Percentiles rank a stretch among this genome's conserved stretches.
Evolutionary conservation across 106 monocot genomes (phyloP).

Genomic region (Dioscorea zingiberensis): DNA sequence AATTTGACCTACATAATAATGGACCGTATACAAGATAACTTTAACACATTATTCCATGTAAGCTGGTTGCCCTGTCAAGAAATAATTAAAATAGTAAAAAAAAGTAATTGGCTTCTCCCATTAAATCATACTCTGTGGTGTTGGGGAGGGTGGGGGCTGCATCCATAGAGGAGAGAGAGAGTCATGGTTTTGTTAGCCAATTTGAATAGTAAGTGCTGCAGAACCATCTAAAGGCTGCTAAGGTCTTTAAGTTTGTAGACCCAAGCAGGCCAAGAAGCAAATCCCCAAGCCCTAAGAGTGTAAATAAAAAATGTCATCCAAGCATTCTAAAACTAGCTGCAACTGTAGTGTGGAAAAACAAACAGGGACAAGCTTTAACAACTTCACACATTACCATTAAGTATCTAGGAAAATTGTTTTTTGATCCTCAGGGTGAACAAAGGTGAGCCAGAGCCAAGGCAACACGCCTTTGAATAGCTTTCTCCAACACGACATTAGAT

Average conservation of each 20-base stretch:
- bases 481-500: constrained; percentile 84
- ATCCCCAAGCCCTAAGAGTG: constrained; percentile 90
- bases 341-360: no score
- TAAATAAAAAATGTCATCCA: constrained; percentile 12
- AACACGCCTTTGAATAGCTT: constrained; percentile 73
- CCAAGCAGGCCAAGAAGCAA: constrained; percentile 82
- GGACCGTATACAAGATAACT: no score
- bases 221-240: constrained; percentile 90
- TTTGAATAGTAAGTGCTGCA: constrained; percentile 65
- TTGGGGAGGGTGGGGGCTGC: constrained; percentile 96
- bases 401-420: constrained; percentile 81
- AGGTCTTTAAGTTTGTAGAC: constrained; percentile 60
- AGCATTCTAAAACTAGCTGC: background rate
- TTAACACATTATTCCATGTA: no score
- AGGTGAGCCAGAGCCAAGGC: constrained; percentile 93
- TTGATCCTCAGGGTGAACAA: constrained; percentile 82
- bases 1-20: no score
- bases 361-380: background rate
- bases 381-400: constrained; percentile 57
- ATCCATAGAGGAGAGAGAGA: constrained; percentile 85
- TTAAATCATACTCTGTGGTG: constrained; percentile 61
- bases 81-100: background rate
- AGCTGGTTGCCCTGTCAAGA: no score
- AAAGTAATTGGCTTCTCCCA: background rate
- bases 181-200: constrained; percentile 82